Base-by-base conservation (phyloP, 2,329 filamentous ascomycete species). In the Aspergillus clavatus region DNA sequence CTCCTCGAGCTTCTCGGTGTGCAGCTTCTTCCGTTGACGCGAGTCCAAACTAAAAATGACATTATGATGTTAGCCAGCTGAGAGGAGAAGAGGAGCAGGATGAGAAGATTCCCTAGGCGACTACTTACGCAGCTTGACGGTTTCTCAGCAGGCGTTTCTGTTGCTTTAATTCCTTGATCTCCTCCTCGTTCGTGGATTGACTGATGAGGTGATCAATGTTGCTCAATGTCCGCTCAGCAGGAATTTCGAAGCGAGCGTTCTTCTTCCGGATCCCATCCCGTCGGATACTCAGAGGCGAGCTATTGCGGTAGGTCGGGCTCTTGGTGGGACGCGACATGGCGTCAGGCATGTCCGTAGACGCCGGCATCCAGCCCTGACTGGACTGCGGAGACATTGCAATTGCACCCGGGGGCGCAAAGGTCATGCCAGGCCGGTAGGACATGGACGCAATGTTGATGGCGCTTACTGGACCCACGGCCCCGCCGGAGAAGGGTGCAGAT, bases 121-220 rank as follows among this genome's bases (percentile, higher is more conserved):
- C n/a, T 7, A 80, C 86, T 76, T 83, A 95, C 89, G 93, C 93
- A 71, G 93, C 93, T 74, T 97, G 91, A 62, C 93, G 83, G 72
- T 98, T 98, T 62, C 93, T 82, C 52, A 98, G 77, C 51, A 98
- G 77, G 50, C 93, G 84, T 78, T 97, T 97, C 71, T 96, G 93
- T 68, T 95, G 89, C 80, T 98, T 98, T 61, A 98, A 79, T 73
- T 97, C 90, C 78, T 95, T 97, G 74, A 95, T 87, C 74, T 95
- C 86, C 55, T 93, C 83, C 62, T 97, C 91, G 45, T 82, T 89
- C 39, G 58, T 69, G 27, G 89, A 91, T 70, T 88, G 83, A 42
- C 84, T 79, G 69, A 98, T 97, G 62, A 97, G 78, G 50, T 88
- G 80, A 68, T 98, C 93, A 70, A 98, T 97, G 72, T 94, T 97